Base-by-base conservation (phyloP, 495 filamentous ascomycete species). In the Aspergillus sparsus region DNA sequence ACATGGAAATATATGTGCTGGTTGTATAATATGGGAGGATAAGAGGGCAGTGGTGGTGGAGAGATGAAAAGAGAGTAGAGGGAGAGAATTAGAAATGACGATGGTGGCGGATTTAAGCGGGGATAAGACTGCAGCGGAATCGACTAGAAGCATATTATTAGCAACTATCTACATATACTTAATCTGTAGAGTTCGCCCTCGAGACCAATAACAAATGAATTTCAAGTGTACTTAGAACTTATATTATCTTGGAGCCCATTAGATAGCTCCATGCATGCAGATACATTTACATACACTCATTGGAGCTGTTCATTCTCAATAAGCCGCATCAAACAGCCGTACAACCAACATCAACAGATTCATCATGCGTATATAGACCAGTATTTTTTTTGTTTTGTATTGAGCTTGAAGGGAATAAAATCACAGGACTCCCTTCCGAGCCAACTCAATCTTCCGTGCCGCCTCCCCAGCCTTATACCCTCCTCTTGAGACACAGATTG, bases 341-440 rank as follows among this genome's bases (percentile, higher is more conserved):
- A 27, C 21, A 27, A 27, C 21, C 21, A 27, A 27, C 21, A 27
- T 27, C 21, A 27, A 27, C 21, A 27, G 3, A 3, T 27, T 27
- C 21, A 27, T 27, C 21, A 27, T 27, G 21, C 21, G 3, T 27
- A 27, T 27, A 1, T 27, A 27, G 21, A 27, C 21, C 21, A n/a
- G n/a, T 27, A 1, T 27, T 27, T 27, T 27, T 27, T 27, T 3
- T 27, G 1, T 27, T 27, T 27, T 27, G 21, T 27, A 27, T 27
- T 27, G 21, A 27, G 21, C 1, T 27, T 27, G 21, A 27, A 27
- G 21, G 21, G 21, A 27, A 27, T 18, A 16, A 7, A 36, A 62
- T 87, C 71, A 96, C 56, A 97, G 71, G 69, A 95, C 63, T 34
- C 91, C 92, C 79, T 96, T 92, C 63, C 89, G 81, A 42, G 88